phyloP scores from a whole-genome alignment of 768 basidiomycete species.

The Candolleomyces aberdarensis region DNA sequence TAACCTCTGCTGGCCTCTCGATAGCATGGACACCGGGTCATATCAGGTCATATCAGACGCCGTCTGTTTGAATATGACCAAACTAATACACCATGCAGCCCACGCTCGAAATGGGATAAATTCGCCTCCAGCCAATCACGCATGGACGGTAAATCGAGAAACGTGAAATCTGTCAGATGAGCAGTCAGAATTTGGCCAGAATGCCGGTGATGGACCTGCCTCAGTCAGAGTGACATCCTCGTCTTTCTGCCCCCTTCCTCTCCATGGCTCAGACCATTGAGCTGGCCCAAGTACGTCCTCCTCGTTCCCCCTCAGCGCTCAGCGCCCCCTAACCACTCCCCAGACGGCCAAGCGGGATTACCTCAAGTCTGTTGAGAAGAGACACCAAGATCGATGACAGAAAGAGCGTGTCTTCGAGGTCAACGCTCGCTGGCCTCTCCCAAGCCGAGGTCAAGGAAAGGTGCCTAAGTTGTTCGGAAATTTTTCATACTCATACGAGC shows the following conservation, averaged over 20 bases:
- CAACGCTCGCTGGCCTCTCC: constrained; percentile 62
- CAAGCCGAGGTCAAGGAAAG: constrained; percentile 64
- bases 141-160: no score
- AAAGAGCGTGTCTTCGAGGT: constrained; percentile 79
- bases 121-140: no score
- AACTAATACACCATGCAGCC: no score
- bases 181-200: no score
- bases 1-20: no score
- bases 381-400: constrained; percentile 83
- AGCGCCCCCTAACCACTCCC: background rate
- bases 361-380: constrained; percentile 76
- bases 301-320: background rate
- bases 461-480: constrained; percentile 97
- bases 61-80: no score
- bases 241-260: constrained; percentile 7
- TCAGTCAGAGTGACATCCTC: background rate
- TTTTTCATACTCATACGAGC: constrained; percentile 96
- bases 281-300: constrained; percentile 49
- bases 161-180: no score
- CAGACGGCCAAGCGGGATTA: constrained; percentile 95
- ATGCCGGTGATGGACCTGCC: no score
- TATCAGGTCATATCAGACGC: no score
- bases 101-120: no score
- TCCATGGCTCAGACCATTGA: constrained; percentile 64
- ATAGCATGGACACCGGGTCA: no score